Conservation (phyloP, 306 rosid species). For the Sicyos baderoa region DNA sequence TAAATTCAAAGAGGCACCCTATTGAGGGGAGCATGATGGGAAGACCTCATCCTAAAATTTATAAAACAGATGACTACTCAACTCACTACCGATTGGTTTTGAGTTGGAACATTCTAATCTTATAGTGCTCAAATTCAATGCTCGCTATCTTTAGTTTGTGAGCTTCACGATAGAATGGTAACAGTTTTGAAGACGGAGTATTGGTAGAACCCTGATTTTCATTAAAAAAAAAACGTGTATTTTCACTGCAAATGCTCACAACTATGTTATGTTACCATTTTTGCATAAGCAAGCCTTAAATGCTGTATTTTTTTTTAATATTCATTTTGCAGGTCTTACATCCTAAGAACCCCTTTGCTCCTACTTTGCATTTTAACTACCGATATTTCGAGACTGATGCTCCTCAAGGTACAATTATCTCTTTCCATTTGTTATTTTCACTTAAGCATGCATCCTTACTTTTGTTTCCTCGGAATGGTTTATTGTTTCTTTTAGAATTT, state of each 20-base stretch:
- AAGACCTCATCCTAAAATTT: too few species aligned
- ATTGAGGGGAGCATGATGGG: too few species aligned
- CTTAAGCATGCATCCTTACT: background rate
- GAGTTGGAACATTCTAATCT: too few species aligned
- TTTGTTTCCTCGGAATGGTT: background rate
- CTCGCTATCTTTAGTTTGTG: background rate
- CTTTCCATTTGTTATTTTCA: background rate
- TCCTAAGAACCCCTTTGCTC: slow-evolving; percentile 96
- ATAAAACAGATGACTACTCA: too few species aligned
- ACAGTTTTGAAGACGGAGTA: background rate
- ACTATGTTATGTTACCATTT: background rate
- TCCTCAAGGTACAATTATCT: slow-evolving; percentile 46
- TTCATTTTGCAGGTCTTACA: slow-evolving; percentile 65
- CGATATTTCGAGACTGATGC: slow-evolving; percentile 95
- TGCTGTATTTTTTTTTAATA: background rate
- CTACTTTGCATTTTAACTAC: slow-evolving; percentile 88
- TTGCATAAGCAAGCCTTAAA: background rate
- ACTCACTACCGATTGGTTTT: too few species aligned
- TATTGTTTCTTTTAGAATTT: background rate
- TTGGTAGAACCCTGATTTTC: background rate
- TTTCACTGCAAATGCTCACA: slow-evolving; percentile 8
- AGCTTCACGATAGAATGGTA: background rate
- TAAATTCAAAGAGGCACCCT: too few species aligned
- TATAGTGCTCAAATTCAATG: background rate
- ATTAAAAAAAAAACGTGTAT: background rate